A percentile compares a stretch with the other conserved stretches of the same genome.
Evolutionary conservation across 345 rosid genomes (phyloP).

Genomic region (Gynandropsis gynandra): DNA sequence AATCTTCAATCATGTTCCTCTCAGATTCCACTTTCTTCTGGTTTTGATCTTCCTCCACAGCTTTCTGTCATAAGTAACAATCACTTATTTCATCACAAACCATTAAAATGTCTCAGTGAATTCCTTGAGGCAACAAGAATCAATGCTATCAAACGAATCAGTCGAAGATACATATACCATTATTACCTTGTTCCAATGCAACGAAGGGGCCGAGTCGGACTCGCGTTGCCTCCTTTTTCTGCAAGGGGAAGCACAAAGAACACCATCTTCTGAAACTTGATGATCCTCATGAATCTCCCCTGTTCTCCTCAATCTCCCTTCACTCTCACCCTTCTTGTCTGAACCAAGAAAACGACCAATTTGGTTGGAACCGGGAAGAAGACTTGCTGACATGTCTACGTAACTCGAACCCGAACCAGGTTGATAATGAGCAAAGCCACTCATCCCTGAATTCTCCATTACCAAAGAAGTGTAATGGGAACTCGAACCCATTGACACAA

Average conservation of each 20-base stretch:
- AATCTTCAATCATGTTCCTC: conserved; percentile 32
- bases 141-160: no score
- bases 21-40: conserved; percentile 60
- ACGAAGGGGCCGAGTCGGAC: conserved; percentile 33
- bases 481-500: conserved; percentile 44
- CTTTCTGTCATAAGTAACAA: conserved; percentile 26
- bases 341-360: conserved; percentile 51
- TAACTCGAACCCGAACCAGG: conserved; percentile 50
- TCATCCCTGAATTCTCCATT: conserved; percentile 51
- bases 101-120: conserved; percentile 13
- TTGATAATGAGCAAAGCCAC: conserved; percentile 40
- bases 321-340: conserved; percentile 36
- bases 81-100: conserved; percentile 27
- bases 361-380: conserved; percentile 53
- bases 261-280: conserved; percentile 45
- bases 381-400: conserved; percentile 43
- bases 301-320: conserved; percentile 31
- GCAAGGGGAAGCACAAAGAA: conserved; percentile 36
- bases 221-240: conserved; percentile 55
- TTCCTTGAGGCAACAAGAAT: not conserved
- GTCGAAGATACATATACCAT: no score
- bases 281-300: conserved; percentile 37
- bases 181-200: conserved; percentile 51
- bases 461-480: conserved; percentile 43
- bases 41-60: conserved; percentile 48